Percentiles rank a stretch among this genome's conserved stretches.
phyloP scores from a whole-genome alignment of 306 rosid genomes.

The Lathyrus oleraceus region DNA sequence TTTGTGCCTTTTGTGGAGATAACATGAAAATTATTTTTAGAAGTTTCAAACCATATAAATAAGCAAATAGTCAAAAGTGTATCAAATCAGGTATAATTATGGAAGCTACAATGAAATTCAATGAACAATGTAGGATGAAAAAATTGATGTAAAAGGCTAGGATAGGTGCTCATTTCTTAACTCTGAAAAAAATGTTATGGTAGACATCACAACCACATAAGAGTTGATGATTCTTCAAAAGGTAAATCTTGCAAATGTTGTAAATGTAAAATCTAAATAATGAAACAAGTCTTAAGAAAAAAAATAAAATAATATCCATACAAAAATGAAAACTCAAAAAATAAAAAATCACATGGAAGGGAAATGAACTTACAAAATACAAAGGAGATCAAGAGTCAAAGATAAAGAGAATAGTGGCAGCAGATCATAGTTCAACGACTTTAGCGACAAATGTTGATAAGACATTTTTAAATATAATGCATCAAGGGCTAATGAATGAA shows the following conservation, averaged over 20 bases:
- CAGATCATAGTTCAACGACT: too few species aligned
- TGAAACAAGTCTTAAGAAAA: too few species aligned
- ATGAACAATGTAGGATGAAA: slow-evolving; percentile 47
- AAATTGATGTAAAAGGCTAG: slow-evolving; percentile 61
- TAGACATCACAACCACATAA: slow-evolving; percentile 49
- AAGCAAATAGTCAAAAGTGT: slow-evolving; percentile 41
- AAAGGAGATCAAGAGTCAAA: too few species aligned
- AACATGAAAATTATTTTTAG: slow-evolving; percentile 49
- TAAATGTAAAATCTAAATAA: slow-evolving; percentile 17
- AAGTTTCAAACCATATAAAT: slow-evolving; percentile 60
- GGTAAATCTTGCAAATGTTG: slow-evolving; percentile 67
- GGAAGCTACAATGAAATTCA: slow-evolving; percentile 63
- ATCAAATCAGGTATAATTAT: slow-evolving; percentile 44
- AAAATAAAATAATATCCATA: too few species aligned
- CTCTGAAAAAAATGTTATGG: slow-evolving; percentile 51
- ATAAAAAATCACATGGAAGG: too few species aligned
- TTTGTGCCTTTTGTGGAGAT: slow-evolving; percentile 28
- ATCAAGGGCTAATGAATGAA: too few species aligned
- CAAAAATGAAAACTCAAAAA: too few species aligned
- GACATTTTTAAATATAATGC: too few species aligned
- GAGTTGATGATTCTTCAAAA: slow-evolving; percentile 62
- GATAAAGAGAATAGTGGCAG: too few species aligned
- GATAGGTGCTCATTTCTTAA: slow-evolving; percentile 45
- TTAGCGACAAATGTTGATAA: too few species aligned
- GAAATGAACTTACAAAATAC: too few species aligned